These are phyloP conservation scores for Citrullus amarus DNA, from an alignment of 306 rosid genomes.

Conservation along the genomic window DNA sequence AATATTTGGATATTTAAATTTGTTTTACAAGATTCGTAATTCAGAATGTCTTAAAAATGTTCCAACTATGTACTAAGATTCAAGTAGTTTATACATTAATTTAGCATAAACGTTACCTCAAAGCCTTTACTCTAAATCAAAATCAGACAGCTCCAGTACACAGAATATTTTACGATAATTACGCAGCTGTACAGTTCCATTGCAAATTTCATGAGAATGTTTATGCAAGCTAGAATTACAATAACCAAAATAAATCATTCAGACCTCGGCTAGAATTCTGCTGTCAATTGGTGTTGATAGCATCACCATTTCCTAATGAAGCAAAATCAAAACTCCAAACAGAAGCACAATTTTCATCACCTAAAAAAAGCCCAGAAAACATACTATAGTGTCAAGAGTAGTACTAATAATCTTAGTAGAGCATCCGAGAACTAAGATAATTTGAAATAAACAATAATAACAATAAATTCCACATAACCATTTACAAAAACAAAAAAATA, in stretches of 20 bases:
- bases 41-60: not conserved
- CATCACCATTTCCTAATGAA: conserved; percentile 25
- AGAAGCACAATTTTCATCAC: conserved; percentile 68
- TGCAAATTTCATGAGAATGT: not conserved
- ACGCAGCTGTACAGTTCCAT: not conserved
- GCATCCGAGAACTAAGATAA: not conserved
- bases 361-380: conserved; percentile 28
- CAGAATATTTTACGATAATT: not conserved
- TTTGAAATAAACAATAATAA: not conserved
- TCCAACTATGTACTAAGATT: not conserved
- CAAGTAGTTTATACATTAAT: not conserved
- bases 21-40: too few species aligned
- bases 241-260: conserved; percentile 4
- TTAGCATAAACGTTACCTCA: not conserved
- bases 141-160: not conserved
- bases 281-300: not conserved
- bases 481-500: not conserved
- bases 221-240: not conserved
- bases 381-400: not conserved
- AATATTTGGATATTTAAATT: too few species aligned
- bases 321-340: conserved; percentile 70
- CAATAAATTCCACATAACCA: not conserved
- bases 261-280: conserved; percentile 15
- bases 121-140: not conserved
- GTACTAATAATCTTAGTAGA: not conserved